A percentile compares a stretch with the other conserved stretches of the same genome.
phyloP scores from a whole-genome alignment of 345 rosid species.

The Eutrema yunnanense region DNA sequence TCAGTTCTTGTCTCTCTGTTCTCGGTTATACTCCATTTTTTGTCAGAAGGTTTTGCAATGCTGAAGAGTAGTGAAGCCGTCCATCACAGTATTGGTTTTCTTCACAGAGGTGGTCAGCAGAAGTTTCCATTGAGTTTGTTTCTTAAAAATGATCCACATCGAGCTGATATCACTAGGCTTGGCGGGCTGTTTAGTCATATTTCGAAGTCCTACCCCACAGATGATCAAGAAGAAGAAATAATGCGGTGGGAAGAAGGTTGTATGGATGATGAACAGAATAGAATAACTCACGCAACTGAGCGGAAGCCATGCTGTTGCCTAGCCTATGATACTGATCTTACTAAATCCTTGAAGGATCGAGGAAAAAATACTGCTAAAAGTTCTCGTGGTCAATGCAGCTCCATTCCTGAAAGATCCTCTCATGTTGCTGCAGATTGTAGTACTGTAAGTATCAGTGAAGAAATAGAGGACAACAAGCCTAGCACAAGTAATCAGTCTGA shows the following conservation, averaged over 20 bases:
- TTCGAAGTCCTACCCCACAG: constrained; percentile 59
- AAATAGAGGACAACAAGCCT: constrained; percentile 87
- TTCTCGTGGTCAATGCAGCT: constrained; percentile 53
- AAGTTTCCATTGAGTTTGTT: constrained; percentile 77
- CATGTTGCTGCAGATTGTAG: constrained; percentile 85
- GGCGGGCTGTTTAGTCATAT: constrained; percentile 90
- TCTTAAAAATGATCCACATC: constrained; percentile 73
- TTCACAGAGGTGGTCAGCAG: constrained; percentile 92
- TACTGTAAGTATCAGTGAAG: constrained; percentile 70
- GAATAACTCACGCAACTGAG: constrained; percentile 67
- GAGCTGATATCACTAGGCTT: constrained; percentile 80
- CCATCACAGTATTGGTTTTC: constrained; percentile 57
- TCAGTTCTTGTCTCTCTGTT: constrained; percentile 87
- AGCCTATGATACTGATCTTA: constrained; percentile 58
- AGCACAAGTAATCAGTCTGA: constrained; percentile 87
- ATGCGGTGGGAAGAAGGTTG: constrained; percentile 97
- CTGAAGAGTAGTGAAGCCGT: constrained; percentile 43
- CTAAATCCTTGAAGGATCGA: constrained; percentile 58
- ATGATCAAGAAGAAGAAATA: constrained; percentile 61
- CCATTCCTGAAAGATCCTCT: constrained; percentile 77
- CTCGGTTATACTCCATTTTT: constrained; percentile 77
- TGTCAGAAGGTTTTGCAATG: constrained; percentile 80
- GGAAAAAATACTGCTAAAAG: constrained; percentile 47
- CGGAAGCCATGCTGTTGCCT: constrained; percentile 96
- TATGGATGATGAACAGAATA: constrained; percentile 72